Percentiles rank a stretch among this genome's conserved stretches.
Evolutionary conservation across 1,284 basidiomycete species (phyloP).

Genomic region (Fomitopsis pinicola): DNA sequence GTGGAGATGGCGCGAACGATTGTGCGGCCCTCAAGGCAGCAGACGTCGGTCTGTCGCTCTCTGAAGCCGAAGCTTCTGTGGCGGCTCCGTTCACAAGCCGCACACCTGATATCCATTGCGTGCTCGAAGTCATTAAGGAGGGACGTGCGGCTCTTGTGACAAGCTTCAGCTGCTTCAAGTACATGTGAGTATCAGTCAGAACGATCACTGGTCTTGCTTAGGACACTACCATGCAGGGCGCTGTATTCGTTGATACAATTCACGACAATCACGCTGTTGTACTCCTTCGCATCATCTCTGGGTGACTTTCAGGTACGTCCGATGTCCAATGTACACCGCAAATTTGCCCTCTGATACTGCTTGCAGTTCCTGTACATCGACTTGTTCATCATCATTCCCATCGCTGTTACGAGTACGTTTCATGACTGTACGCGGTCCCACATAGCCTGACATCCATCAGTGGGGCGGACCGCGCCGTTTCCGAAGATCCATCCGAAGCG

Average conservation of each 20-base stretch:
- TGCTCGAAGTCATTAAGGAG: conserved; percentile 95
- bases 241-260: conserved; percentile 91
- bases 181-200: conserved; percentile 65
- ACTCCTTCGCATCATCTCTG: conserved; percentile 94
- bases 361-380: conserved; percentile 94
- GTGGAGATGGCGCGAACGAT: conserved; percentile 98
- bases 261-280: conserved; percentile 85
- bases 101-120: conserved; percentile 93
- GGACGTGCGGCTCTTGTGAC: conserved; percentile 95
- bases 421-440: not conserved
- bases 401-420: conserved; percentile 87
- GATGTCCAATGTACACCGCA: not conserved
- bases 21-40: conserved; percentile 98
- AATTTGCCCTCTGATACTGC: conserved; percentile 5
- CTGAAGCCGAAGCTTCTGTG: conserved; percentile 98
- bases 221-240: conserved; percentile 52
- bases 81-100: conserved; percentile 97
- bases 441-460: conserved; percentile 36
- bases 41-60: conserved; percentile 95
- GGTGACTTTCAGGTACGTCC: conserved; percentile 88
- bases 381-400: conserved; percentile 94
- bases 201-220: not conserved
- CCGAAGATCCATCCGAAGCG: conserved; percentile 84
- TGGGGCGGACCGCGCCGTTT: conserved; percentile 93
- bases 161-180: conserved; percentile 99